A percentile compares a stretch with the other conserved stretches of the same genome.
Evolutionary conservation across 2,329 filamentous ascomycete species (phyloP).

Genomic region (Diplodia scrobiculata): DNA sequence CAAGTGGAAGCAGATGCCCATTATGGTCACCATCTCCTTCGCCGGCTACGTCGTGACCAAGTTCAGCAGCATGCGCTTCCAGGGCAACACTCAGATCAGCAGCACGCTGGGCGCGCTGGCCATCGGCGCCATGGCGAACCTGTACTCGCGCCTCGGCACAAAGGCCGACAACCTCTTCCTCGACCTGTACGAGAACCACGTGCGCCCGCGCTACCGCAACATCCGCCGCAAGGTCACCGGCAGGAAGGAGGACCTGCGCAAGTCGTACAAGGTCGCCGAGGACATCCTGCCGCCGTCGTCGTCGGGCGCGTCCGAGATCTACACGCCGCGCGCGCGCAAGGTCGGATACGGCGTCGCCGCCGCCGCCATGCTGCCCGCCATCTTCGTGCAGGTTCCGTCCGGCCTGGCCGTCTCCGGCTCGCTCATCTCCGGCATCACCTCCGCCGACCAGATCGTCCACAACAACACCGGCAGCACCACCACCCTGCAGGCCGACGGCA

Average conservation of each 20-base stretch:
- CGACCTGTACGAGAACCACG: conserved; percentile 56
- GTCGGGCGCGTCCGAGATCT: conserved; percentile 25
- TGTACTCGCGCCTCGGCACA: conserved; percentile 70
- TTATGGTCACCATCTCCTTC: conserved; percentile 74
- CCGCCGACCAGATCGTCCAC: conserved; percentile 58
- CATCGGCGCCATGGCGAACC: conserved; percentile 75
- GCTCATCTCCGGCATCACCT: conserved; percentile 59
- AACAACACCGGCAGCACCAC: conserved; percentile 46
- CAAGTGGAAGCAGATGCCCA: conserved; percentile 74
- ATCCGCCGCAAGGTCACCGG: conserved; percentile 42
- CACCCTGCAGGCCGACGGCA: conserved; percentile 28
- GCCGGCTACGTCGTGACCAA: conserved; percentile 75
- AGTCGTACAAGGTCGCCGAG: conserved; percentile 5
- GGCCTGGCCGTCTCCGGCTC: conserved; percentile 62
- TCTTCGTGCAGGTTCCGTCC: conserved; percentile 69
- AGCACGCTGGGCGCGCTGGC: conserved; percentile 76
- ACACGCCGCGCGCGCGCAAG: conserved; percentile 40
- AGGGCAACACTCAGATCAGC: conserved; percentile 70
- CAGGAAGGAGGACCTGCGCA: conserved; percentile 20
- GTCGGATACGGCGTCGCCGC: conserved; percentile 76
- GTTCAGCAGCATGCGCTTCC: conserved; percentile 68
- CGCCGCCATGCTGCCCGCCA: conserved; percentile 81
- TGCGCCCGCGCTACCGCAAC: conserved; percentile 46
- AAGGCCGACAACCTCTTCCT: conserved; percentile 59
- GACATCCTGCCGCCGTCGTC: neutral